These are phyloP conservation scores for Ormosia semicastrata DNA, from an alignment of 306 rosid species.

Conservation along the genomic window DNA sequence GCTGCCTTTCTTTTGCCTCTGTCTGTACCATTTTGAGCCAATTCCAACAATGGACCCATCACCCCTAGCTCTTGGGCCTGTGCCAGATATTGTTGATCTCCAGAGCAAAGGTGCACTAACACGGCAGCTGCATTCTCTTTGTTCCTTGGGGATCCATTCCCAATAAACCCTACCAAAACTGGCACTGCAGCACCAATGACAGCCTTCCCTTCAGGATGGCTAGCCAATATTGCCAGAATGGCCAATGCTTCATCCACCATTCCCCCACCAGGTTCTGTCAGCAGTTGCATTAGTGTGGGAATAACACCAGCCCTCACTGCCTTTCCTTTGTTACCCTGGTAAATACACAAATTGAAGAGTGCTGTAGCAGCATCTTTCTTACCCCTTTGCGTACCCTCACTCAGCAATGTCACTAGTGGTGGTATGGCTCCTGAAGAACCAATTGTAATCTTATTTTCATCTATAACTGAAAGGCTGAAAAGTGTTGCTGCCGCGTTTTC, in stretches of 20 bases:
- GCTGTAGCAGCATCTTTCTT: slow-evolving; percentile 99
- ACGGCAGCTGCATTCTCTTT: slow-evolving; percentile 95
- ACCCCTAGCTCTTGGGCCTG: slow-evolving; percentile 78
- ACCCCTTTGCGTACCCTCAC: slow-evolving; percentile 97
- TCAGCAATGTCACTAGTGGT: slow-evolving; percentile 75
- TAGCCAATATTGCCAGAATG: slow-evolving; percentile 86
- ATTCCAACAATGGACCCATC: slow-evolving; percentile 60
- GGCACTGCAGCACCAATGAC: slow-evolving; percentile 90
- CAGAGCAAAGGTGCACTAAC: slow-evolving; percentile 82
- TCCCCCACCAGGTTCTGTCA: slow-evolving; percentile 80
- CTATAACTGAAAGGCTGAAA: slow-evolving; percentile 96
- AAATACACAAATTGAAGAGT: slow-evolving; percentile 92
- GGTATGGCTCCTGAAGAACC: slow-evolving; percentile 94
- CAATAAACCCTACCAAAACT: slow-evolving; percentile 75
- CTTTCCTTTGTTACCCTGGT: slow-evolving; percentile 95
- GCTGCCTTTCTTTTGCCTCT: slow-evolving; percentile 95
- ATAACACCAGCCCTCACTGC: slow-evolving; percentile 95
- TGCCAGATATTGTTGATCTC: slow-evolving; percentile 70
- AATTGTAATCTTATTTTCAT: slow-evolving; percentile 83
- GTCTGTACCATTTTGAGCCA: slow-evolving; percentile 88
- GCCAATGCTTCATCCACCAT: slow-evolving; percentile 99
- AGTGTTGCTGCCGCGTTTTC: slow-evolving; percentile 99
- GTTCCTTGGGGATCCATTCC: slow-evolving; percentile 90
- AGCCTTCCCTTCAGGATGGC: slow-evolving; percentile 87
- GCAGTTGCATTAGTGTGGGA: slow-evolving; percentile 82